Base-by-base conservation (phyloP, 2,329 filamentous ascomycete genomes). In the Sclerotinia nivalis region DNA sequence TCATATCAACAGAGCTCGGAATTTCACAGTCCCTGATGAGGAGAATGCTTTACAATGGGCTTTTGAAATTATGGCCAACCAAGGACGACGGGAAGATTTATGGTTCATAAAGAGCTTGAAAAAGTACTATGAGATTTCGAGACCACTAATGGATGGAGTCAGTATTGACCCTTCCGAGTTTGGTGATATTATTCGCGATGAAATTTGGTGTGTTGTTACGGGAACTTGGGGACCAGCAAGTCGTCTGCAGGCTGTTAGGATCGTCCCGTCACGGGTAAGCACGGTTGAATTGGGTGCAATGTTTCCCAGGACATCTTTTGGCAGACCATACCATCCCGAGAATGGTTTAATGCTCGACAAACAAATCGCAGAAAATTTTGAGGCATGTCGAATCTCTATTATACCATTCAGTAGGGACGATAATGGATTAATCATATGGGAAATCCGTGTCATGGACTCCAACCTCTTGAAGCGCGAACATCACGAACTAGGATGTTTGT, bases 341-440 rank as follows among this genome's bases (percentile, higher is more conserved):
- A 59, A 59, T 25, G 22, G 22, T n/a, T 59, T 22, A 43, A 25
- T 58, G 15, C 22, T 58, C 12, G 55, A 58, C 8, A 40, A 8
- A 58, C 55, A 58, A 40, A 40, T 40, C 22, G 18, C 31, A 40
- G 55, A 40, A 7, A 22, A 12, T 58, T 58, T 7, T n/a, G 55
- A 58, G 55, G 20, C 55, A 40, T 8, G 34, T 40, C 55, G 34
- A n/a, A 15, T 58, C 22, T 58, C 12, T 22, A 25, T 58, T 25
- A 5, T 58, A 13, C 22, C 34, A 58, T 15, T 0, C 1, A 15
- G 12, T n/a, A 4, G 15, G 6, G 3, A 2, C 4, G 1, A 18
- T 10, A 3, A 25, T 13, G 6, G 22, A 13, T 15, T 37, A 4
- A 55, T 18, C 0, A 5, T 0, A 20, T 55, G 54, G 22, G 6